Evolutionary conservation across 164 flowering plant genomes (phyloP), one percentile per base, ranked within the genome.

Genomic region (Liriodendron chinense): DNA sequence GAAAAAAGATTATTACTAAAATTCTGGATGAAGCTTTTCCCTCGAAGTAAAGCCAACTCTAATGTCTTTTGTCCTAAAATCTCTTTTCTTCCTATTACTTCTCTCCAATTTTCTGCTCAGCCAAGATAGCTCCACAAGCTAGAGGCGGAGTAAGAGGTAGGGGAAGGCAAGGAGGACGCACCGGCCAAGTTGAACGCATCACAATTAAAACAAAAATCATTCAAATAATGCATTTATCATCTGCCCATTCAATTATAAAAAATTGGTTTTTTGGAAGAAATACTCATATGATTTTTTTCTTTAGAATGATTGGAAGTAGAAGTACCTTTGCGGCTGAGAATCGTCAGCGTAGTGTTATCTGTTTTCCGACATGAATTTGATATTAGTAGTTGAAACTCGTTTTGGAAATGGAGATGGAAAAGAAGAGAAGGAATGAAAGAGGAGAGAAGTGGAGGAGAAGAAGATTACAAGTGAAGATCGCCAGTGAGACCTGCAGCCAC

Each of bases 401-500:
- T 8, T n/a, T 14, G 18, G 47, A 53, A 22, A 34, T 34, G 43
- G 7, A 34, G 43, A 34, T 34, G 59, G 18, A 53, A 53, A 53
- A 53, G 59, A 13, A 53, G 59, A 16, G 9, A 53, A 47, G 13
- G 50, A 25, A 56, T 7, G 22, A 71, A 70, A 24, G 24, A 8
- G 25, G 47, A 71, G 7, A 53, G 7, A 18, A 28, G 26, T 8
- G 18, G 49, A 49, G 23, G 20, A 75, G 56, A 50, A 64, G 23
- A 49, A 21, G 24, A 22, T 81, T 86, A 95, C 94, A 94, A 9
- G 49, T 83, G 90, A 72, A 93, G 89, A 43, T 89, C 78, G 47
- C 98, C 97, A 49, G 75, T 81, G 72, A 94, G 91, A 10, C 89
- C 95, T 16, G 89, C 83, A 20, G 93, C 79, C 7, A 92, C 91